Base-by-base conservation (phyloP, 306 rosid genomes). In the Cicer chorassanicum region DNA sequence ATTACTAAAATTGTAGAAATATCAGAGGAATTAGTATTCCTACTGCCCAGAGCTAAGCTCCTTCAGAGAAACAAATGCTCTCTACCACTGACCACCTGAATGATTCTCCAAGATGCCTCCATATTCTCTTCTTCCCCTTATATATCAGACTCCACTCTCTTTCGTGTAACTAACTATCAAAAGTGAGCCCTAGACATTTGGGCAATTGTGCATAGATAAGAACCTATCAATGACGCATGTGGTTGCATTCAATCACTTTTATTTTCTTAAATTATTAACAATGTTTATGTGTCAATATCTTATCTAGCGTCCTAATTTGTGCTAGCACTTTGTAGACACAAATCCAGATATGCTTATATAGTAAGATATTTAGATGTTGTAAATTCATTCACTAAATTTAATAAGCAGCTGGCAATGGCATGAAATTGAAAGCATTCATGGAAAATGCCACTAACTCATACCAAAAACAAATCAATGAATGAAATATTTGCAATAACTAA, bases 401-500 rank as follows among this genome's bases (percentile, higher is more conserved):
- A 46, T 16, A 69, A 74, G 54, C 61, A 69, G 15, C 36, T 44
- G 13, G 4, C 72, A 66, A 66, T 40, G 38, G 55, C 12, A 65
- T 16, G 70, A 68, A 73, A 68, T 16, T 46, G 36, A 40, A 64
- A 59, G 9, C 67, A 48, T 65, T 63, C 54, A 56, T 7, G 8
- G 44, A 65, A 70, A 79, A 54, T 68, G 69, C 11, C 73, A 74
- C 64, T 15, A 68, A 49, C 41, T 12, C 13, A 48, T 48, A 16
- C 34, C 65, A 69, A 74, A 83, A 69, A 1, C 40, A 46, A 57
- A 40, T 46, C 10, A 16, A 49, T 64, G 9, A 79, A 65, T 12
- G 61, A 77, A 70, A 46, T 50, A 21, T 39, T 71, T 72, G 63
- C 40, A 65, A 71, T 57, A 78, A 57, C 49, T 6, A 7, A 39